Conservation (phyloP, 106 monocot species). For the Platanthera zijinensis region DNA sequence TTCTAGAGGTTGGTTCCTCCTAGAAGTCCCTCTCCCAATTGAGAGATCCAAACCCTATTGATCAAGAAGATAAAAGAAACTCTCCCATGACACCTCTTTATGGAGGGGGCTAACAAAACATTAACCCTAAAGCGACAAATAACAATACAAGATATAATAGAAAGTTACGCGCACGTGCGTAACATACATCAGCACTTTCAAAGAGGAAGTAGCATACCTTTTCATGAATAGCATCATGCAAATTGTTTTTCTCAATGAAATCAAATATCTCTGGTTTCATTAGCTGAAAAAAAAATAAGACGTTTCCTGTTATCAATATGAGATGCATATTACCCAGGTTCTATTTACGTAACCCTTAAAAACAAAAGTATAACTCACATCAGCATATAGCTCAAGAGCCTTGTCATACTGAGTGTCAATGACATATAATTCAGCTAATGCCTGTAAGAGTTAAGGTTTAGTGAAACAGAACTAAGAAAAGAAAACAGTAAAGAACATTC, state of each 20-base stretch:
- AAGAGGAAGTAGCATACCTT: conserved; percentile 44
- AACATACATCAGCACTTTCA: background rate
- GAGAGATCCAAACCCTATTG: too few relatives aligned
- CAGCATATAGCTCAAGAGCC: conserved; percentile 78
- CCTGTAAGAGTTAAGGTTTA: conserved; percentile 28
- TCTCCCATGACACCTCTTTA: too few relatives aligned
- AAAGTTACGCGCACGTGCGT: too few relatives aligned
- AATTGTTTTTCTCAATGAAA: conserved; percentile 83
- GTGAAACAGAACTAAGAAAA: background rate
- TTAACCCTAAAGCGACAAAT: too few relatives aligned
- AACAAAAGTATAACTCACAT: conserved; percentile 51
- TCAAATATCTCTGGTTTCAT: conserved; percentile 89
- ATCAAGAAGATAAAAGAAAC: too few relatives aligned
- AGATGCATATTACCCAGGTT: background rate
- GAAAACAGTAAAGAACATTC: background rate
- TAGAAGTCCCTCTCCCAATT: too few relatives aligned
- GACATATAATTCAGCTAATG: conserved; percentile 85
- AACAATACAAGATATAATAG: too few relatives aligned
- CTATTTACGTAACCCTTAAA: background rate
- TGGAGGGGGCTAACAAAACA: too few relatives aligned
- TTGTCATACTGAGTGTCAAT: conserved; percentile 82
- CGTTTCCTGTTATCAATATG: background rate
- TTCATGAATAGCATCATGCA: conserved; percentile 73
- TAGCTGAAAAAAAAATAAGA: conserved; percentile 44
- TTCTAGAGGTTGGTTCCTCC: too few relatives aligned